These are phyloP conservation scores for Trichoderma gamsii DNA, from an alignment of 495 filamentous ascomycete species.

Conservation along the genomic window DNA sequence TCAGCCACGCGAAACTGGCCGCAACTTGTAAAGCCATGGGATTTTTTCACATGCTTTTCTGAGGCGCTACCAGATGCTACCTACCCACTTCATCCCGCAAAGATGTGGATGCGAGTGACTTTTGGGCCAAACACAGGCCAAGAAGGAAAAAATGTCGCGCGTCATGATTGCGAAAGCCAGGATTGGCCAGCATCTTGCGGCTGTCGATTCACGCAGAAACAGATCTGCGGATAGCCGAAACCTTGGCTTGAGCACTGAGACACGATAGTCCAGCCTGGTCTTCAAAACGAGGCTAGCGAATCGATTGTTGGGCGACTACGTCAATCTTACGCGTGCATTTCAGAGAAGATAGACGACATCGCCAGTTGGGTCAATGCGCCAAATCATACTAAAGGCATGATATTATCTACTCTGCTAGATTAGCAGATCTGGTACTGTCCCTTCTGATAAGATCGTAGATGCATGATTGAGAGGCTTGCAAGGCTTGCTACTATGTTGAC, in stretches of 20 bases:
- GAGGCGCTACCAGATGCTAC: not conserved
- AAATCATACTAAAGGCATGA: not conserved
- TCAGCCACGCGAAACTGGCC: no score
- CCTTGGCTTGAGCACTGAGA: not conserved
- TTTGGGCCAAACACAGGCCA: not conserved
- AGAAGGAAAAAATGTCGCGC: not conserved
- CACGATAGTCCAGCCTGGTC: not conserved
- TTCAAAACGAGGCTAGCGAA: not conserved
- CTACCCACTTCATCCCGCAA: not conserved
- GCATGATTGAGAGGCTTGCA: no score
- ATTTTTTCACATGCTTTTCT: constrained; percentile 8
- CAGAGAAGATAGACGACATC: no score
- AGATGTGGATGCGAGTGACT: constrained; percentile 1
- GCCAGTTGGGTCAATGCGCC: no score
- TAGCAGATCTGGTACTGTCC: no score
- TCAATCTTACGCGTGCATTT: constrained; percentile 6
- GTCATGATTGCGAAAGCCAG: not conserved
- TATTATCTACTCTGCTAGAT: no score
- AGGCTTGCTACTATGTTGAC: no score
- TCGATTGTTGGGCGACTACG: not conserved
- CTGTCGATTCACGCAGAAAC: not conserved
- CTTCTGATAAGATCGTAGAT: no score
- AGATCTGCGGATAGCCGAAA: not conserved
- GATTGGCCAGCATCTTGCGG: not conserved
- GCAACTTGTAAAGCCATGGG: not conserved